Conservation (phyloP, 495 filamentous ascomycete genomes). For the Lasiosphaeris hirsuta region DNA sequence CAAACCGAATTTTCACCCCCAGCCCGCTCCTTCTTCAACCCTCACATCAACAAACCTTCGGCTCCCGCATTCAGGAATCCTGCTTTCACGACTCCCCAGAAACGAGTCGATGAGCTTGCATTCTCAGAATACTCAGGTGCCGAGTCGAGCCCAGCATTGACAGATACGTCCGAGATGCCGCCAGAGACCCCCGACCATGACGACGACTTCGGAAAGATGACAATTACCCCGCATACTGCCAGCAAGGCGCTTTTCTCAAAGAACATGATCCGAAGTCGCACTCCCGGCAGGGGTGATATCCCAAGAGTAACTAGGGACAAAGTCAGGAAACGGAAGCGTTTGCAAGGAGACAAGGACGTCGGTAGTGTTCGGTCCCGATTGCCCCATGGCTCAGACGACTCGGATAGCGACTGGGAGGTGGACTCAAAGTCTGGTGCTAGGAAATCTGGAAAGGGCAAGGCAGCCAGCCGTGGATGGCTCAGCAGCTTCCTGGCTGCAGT, state of each 20-base stretch:
- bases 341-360: conserved; percentile 39
- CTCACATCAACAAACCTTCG: conserved; percentile 31
- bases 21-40: conserved; percentile 36
- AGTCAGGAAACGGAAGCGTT: conserved; percentile 46
- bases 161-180: conserved; percentile 61
- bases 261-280: conserved; percentile 44
- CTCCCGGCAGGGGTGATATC: conserved; percentile 43
- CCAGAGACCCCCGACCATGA: conserved; percentile 42
- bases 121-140: conserved; percentile 68
- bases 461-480: conserved; percentile 34
- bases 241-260: conserved; percentile 38
- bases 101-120: conserved; percentile 57
- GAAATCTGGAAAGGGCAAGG: conserved; percentile 32
- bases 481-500: conserved; percentile 62
- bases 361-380: conserved; percentile 40
- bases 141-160: conserved; percentile 74
- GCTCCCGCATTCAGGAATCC: conserved; percentile 59
- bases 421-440: conserved; percentile 6
- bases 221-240: conserved; percentile 38
- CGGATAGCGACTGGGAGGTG: conserved; percentile 41
- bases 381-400: conserved; percentile 55
- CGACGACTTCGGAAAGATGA: conserved; percentile 34
- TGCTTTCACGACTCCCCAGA: conserved; percentile 78
- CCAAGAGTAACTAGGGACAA: conserved; percentile 34
- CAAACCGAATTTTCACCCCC: conserved; percentile 36